Conservation (phyloP, 2,329 filamentous ascomycete species). For the Apiospora hydei region DNA sequence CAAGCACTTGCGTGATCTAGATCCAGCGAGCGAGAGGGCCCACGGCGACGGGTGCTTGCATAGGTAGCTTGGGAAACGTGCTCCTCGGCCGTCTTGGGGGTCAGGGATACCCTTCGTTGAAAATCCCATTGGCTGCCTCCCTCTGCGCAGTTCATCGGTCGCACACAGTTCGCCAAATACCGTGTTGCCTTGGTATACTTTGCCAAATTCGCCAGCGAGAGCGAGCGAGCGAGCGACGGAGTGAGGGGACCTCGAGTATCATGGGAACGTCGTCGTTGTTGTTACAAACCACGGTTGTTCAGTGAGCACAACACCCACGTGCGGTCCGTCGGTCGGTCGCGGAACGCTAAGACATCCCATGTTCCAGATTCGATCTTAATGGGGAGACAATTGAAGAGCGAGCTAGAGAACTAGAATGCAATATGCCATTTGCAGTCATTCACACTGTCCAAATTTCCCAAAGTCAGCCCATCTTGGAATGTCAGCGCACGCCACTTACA, state of each 20-base stretch:
- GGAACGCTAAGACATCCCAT: constrained; percentile 13
- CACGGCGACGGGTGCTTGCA: constrained; percentile 8
- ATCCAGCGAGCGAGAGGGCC: constrained; percentile 9
- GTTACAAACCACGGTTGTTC: background rate
- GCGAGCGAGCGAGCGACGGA: background rate
- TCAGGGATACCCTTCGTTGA: background rate
- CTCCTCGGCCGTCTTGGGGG: background rate
- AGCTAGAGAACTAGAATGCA: background rate
- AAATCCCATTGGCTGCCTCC: background rate
- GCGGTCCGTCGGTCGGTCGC: constrained; percentile 13
- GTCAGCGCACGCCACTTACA: background rate
- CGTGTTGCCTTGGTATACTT: background rate
- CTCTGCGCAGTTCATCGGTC: constrained; percentile 2
- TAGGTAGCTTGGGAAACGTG: constrained; percentile 8
- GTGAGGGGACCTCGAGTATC: no score
- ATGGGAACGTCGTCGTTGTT: background rate
- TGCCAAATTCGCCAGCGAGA: background rate
- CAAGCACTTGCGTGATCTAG: constrained; percentile 22
- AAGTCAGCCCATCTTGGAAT: constrained; percentile 10
- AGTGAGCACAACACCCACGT: constrained; percentile 21
- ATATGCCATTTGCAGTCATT: background rate
- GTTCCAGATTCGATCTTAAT: constrained; percentile 1
- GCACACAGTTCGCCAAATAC: constrained; percentile 14
- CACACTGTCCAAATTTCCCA: constrained; percentile 6
- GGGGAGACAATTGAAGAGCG: background rate